A percentile compares a stretch with the other conserved stretches of the same genome.
Conservation (phyloP, 2,329 filamentous ascomycete genomes). For the Nemania abortiva region DNA sequence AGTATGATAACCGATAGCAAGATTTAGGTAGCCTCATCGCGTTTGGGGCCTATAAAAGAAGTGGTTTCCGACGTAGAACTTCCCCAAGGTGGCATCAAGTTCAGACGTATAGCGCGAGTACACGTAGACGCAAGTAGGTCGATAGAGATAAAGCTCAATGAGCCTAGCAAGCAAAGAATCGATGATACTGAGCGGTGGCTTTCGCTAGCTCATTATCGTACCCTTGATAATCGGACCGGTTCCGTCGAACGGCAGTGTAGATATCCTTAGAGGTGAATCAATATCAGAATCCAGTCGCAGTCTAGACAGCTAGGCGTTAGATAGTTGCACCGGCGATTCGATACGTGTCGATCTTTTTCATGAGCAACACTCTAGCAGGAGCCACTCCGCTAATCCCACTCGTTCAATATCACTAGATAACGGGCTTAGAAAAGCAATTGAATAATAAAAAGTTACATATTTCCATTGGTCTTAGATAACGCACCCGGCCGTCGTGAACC, state of each 20-base stretch:
- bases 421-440: slow-evolving; percentile 17
- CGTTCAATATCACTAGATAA: slow-evolving; percentile 21
- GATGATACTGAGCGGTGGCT: neutral
- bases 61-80: neutral
- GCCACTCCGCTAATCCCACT: slow-evolving; percentile 12
- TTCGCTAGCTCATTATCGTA: neutral
- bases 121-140: neutral
- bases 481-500: slow-evolving; percentile 29
- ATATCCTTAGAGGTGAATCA: neutral
- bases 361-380: slow-evolving; percentile 5
- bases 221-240: neutral
- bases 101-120: neutral
- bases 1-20: neutral
- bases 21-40: neutral
- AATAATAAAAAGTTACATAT: slow-evolving; percentile 32
- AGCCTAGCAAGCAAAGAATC: neutral
- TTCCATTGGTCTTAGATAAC: slow-evolving; percentile 39
- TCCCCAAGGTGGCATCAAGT: neutral
- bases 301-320: neutral
- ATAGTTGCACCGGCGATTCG: neutral
- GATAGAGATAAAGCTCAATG: neutral
- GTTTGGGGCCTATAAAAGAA: neutral
- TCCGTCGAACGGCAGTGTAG: neutral
- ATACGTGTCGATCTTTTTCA: slow-evolving; percentile 9
- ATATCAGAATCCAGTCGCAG: slow-evolving; percentile 6